Conservation (phyloP, 345 rosid species). For the Syzygium aromaticum region DNA sequence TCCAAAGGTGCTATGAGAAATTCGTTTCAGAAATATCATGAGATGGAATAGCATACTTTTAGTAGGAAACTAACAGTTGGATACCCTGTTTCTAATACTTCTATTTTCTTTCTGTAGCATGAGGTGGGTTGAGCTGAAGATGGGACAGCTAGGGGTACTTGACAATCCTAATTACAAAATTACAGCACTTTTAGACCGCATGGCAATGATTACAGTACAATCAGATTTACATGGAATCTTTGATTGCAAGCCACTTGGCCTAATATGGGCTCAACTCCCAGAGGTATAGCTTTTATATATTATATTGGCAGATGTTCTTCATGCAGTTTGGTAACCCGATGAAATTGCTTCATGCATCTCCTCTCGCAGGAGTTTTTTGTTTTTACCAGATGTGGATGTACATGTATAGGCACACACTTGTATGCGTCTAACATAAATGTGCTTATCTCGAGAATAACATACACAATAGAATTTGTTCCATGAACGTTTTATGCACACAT, state of each 20-base stretch:
- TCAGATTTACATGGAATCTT: constrained; percentile 79
- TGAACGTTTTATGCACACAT: not conserved
- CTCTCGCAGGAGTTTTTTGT: not conserved
- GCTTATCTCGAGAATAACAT: not conserved
- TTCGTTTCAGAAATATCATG: not conserved
- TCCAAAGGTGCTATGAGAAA: not conserved
- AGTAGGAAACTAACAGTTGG: not conserved
- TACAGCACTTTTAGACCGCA: constrained; percentile 86
- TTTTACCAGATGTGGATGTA: not conserved
- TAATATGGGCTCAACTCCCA: constrained; percentile 86
- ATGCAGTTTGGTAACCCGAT: not conserved
- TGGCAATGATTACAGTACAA: constrained; percentile 94
- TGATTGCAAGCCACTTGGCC: constrained; percentile 90
- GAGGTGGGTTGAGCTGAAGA: constrained; percentile 98
- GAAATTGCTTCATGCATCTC: not conserved
- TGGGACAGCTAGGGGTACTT: constrained; percentile 94
- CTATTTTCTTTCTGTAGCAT: constrained; percentile 36
- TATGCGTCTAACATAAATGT: not conserved
- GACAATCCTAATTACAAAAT: constrained; percentile 82
- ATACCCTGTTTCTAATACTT: not conserved
- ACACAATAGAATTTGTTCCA: not conserved
- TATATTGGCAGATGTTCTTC: not conserved
- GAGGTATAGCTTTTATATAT: constrained; percentile 34
- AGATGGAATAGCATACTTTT: not conserved
- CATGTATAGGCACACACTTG: not conserved